Evolutionary conservation across 2,329 filamentous ascomycete species (phyloP).

Genomic region (Chrysoporthe deuterocubensis): DNA sequence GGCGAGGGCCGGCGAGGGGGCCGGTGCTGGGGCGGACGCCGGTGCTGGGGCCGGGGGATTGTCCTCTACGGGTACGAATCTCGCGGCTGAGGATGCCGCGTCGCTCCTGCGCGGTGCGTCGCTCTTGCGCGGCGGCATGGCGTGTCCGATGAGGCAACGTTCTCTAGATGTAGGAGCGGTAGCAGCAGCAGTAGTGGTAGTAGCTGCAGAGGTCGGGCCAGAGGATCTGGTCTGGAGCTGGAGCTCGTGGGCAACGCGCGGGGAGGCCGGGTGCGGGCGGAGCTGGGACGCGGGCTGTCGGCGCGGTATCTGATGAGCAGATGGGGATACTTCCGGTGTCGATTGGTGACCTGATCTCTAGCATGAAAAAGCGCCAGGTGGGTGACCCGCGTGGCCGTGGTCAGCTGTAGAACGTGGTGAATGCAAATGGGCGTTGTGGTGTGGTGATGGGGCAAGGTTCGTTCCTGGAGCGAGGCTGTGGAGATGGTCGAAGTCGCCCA

Average conservation of each 20-base stretch:
- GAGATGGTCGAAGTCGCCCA: neutral
- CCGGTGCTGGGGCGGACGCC: constrained; percentile 23
- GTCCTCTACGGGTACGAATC: constrained; percentile 50
- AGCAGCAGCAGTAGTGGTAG: neutral
- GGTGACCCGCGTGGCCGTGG: neutral
- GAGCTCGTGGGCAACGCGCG: too few species aligned
- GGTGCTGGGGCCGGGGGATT: constrained; percentile 33
- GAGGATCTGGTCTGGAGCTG: too few species aligned
- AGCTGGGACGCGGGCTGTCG: too few species aligned
- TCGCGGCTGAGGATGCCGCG: constrained; percentile 50
- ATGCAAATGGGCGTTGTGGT: too few species aligned
- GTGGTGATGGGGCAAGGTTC: neutral
- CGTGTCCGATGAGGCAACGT: constrained; percentile 12
- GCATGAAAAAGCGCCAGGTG: too few species aligned
- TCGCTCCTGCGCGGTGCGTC: constrained; percentile 51
- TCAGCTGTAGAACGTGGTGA: neutral
- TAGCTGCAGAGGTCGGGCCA: neutral
- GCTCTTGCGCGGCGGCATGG: constrained; percentile 62
- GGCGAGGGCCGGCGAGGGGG: constrained; percentile 32
- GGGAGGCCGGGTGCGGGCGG: too few species aligned
- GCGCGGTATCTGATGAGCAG: too few species aligned
- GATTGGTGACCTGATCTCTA: too few species aligned
- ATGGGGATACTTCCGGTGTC: too few species aligned
- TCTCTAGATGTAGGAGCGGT: neutral
- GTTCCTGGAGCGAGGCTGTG: neutral